Percentiles rank a stretch among this genome's conserved stretches.
Evolutionary conservation across 768 basidiomycete genomes (phyloP).

Genomic region (Auricularia sp.): DNA sequence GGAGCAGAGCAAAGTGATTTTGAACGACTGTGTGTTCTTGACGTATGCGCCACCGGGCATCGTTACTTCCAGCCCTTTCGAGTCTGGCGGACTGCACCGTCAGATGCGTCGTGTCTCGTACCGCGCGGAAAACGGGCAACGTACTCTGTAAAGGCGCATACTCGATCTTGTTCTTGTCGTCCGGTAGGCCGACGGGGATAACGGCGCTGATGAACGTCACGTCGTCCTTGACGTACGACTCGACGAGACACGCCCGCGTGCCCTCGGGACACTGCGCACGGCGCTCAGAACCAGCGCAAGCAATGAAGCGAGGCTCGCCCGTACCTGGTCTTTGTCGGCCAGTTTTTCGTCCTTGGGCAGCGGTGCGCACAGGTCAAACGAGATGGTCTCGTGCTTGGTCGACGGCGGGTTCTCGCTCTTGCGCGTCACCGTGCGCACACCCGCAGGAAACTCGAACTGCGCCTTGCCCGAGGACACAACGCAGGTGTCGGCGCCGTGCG

Average conservation of each 20-base stretch:
- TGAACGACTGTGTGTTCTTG: slow-evolving; percentile 46
- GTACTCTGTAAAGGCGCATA: slow-evolving; percentile 10
- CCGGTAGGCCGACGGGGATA: slow-evolving; percentile 55
- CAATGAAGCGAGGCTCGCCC: slow-evolving; percentile 14
- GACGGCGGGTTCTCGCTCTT: slow-evolving; percentile 56
- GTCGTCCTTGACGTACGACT: slow-evolving; percentile 31
- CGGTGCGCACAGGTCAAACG: slow-evolving; percentile 61
- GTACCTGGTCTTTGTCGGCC: slow-evolving; percentile 57
- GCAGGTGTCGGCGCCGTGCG: neutral
- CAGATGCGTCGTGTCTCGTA: too few relatives aligned
- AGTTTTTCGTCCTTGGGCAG: slow-evolving; percentile 38
- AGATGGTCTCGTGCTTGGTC: slow-evolving; percentile 45
- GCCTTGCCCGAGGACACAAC: slow-evolving; percentile 35
- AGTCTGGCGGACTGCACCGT: slow-evolving; percentile 26
- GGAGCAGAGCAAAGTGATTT: slow-evolving; percentile 51
- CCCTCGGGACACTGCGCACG: slow-evolving; percentile 51
- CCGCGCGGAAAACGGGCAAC: neutral
- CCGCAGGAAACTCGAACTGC: slow-evolving; percentile 29
- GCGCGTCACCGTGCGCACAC: slow-evolving; percentile 40
- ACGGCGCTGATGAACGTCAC: slow-evolving; percentile 58
- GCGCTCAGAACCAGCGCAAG: neutral
- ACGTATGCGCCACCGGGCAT: slow-evolving; percentile 59
- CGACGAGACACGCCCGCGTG: too few relatives aligned
- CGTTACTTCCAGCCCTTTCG: slow-evolving; percentile 44
- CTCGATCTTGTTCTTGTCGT: slow-evolving; percentile 18